phyloP scores from a whole-genome alignment of 768 basidiomycete species.

The Mycena alexandri region DNA sequence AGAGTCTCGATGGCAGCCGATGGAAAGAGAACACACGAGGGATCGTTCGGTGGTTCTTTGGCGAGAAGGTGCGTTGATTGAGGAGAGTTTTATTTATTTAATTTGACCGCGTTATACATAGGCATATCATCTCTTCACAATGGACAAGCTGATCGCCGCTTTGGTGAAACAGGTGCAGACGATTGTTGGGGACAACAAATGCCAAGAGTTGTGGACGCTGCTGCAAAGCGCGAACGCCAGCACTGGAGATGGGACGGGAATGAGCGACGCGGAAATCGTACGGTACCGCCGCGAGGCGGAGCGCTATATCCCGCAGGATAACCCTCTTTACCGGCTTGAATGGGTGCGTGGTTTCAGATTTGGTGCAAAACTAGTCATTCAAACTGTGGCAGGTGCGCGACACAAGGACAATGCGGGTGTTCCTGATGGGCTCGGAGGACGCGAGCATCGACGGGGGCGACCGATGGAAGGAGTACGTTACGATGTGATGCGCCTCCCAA shows the following conservation, averaged over 20 bases:
- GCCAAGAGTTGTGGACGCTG: conserved; percentile 86
- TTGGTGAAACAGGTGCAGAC: conserved; percentile 96
- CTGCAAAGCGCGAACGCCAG: conserved; percentile 73
- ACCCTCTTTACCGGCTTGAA: conserved; percentile 82
- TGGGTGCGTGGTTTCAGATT: conserved; percentile 68
- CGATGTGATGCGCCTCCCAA: conserved; percentile 75
- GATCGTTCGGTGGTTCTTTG: conserved; percentile 62
- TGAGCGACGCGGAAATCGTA: conserved; percentile 75
- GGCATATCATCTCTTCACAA: conserved; percentile 92
- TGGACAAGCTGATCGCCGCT: conserved; percentile 92
- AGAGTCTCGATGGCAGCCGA: conserved; percentile 63
- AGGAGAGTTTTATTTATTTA: conserved; percentile 7
- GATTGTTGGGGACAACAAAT: conserved; percentile 85
- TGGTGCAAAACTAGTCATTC: conserved; percentile 33
- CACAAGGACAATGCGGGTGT: conserved; percentile 68
- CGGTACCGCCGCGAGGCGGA: conserved; percentile 87
- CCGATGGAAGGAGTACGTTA: conserved; percentile 83
- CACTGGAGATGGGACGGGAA: conserved; percentile 46
- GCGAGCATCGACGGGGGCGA: conserved; percentile 72
- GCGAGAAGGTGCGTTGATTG: conserved; percentile 74
- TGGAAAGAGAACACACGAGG: conserved; percentile 69
- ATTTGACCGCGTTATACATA: conserved; percentile 54
- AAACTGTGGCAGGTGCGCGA: conserved; percentile 61
- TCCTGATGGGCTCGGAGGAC: conserved; percentile 72
- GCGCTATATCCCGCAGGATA: conserved; percentile 78